These are phyloP conservation scores for Xylaria sp. DNA, from an alignment of 2,329 filamentous ascomycete species.

Conservation along the genomic window DNA sequence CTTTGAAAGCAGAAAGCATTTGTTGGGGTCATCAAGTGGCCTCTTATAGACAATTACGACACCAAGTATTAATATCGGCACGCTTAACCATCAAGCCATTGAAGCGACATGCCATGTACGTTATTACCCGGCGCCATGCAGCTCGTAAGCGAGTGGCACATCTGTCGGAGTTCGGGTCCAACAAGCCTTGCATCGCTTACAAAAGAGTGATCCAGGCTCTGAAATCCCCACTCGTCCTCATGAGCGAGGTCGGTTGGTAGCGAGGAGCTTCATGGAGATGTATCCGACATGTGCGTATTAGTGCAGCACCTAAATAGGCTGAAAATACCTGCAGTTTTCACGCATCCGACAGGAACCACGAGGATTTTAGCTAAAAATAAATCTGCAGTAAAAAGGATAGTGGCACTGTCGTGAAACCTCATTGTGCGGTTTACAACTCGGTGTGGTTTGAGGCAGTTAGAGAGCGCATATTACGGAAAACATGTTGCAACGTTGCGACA, in stretches of 20 bases:
- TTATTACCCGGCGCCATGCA: conserved; percentile 31
- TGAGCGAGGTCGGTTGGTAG: conserved; percentile 9
- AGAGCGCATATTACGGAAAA: not conserved
- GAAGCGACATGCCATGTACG: conserved; percentile 11
- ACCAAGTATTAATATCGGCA: not conserved
- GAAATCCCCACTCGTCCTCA: not conserved
- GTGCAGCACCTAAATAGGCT: conserved; percentile 29
- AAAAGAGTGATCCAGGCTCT: not conserved
- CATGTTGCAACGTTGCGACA: not conserved
- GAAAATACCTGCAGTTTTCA: conserved; percentile 2
- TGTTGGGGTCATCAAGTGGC: not conserved
- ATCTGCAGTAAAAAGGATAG: not conserved
- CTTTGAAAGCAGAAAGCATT: not conserved
- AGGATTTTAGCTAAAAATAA: conserved; percentile 14
- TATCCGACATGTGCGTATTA: not conserved
- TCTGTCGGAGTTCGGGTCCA: conserved; percentile 23
- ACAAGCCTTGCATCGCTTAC: conserved; percentile 23
- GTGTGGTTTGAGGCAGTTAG: not conserved
- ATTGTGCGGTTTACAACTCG: not conserved
- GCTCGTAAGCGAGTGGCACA: conserved; percentile 8
- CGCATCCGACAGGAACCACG: conserved; percentile 1
- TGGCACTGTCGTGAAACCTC: conserved; percentile 15
- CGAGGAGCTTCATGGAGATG: conserved; percentile 14
- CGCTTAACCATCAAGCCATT: not conserved
- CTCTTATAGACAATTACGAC: conserved; percentile 9